Evolutionary conservation across 2,329 filamentous ascomycete genomes (phyloP).

Genomic region (Aspergillus bombycis): DNA sequence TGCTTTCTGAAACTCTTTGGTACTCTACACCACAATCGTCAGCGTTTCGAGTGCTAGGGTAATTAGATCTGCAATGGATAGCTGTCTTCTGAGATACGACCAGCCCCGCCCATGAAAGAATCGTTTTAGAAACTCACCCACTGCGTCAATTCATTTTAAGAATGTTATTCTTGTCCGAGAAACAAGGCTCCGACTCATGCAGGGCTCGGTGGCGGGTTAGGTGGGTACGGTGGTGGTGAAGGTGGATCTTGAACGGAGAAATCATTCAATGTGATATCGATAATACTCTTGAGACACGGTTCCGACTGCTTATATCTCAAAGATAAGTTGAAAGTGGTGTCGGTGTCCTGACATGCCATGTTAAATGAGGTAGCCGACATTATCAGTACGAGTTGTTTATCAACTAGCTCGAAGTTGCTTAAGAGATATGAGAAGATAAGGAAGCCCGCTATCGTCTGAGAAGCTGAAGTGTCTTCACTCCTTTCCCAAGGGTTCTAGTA

Average conservation of each 20-base stretch:
- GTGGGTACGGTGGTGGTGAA: constrained; percentile 39
- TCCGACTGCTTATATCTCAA: neutral
- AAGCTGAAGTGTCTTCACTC: neutral
- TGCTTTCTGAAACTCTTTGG: constrained; percentile 6
- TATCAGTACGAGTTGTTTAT: neutral
- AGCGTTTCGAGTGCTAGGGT: neutral
- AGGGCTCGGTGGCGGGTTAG: constrained; percentile 46
- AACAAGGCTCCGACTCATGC: constrained; percentile 22
- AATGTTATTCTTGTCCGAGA: neutral
- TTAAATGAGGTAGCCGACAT: constrained; percentile 1
- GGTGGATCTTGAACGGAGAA: constrained; percentile 28
- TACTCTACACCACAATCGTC: neutral
- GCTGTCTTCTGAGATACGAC: neutral
- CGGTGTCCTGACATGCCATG: neutral
- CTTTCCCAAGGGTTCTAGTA: neutral
- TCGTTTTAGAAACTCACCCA: neutral
- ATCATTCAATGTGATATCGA: constrained; percentile 1
- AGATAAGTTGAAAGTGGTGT: neutral
- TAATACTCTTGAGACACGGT: neutral
- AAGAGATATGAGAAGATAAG: neutral
- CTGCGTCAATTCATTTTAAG: neutral
- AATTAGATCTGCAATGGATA: neutral
- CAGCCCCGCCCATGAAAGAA: neutral
- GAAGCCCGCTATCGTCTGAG: neutral
- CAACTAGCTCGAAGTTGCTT: neutral